Evolutionary conservation across 2,329 filamentous ascomycete genomes (phyloP).

Genomic region (Ophiosphaerella korrae): DNA sequence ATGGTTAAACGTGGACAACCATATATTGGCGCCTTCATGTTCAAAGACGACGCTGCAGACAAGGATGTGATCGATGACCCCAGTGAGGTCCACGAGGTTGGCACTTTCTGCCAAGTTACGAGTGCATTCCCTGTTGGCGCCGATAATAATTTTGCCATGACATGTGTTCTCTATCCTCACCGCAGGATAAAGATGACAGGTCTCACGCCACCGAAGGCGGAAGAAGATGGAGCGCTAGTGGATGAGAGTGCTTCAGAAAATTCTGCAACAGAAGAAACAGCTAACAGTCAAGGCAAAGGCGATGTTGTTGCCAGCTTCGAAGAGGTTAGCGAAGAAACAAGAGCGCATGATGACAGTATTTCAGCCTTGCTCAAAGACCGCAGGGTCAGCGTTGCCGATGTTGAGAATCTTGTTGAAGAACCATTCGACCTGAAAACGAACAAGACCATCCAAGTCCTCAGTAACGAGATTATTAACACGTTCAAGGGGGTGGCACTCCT

Average conservation of each 20-base stretch:
- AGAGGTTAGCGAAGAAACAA: constrained; percentile 70
- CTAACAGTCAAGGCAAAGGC: constrained; percentile 60
- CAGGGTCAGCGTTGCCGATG: constrained; percentile 90
- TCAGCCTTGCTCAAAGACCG: constrained; percentile 91
- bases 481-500: constrained; percentile 96
- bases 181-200: constrained; percentile 89
- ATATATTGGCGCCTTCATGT: constrained; percentile 94
- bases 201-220: constrained; percentile 69
- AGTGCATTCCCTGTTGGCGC: constrained; percentile 85
- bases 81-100: constrained; percentile 92
- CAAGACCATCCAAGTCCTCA: constrained; percentile 85
- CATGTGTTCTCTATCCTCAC: constrained; percentile 94
- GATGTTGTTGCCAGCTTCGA: constrained; percentile 98
- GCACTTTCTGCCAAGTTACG: constrained; percentile 97
- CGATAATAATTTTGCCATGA: constrained; percentile 82
- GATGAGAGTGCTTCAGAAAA: constrained; percentile 50
- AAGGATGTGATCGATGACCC: constrained; percentile 89
- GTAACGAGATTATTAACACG: constrained; percentile 97
- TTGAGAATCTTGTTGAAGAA: constrained; percentile 89
- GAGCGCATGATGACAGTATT: constrained; percentile 69
- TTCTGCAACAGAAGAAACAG: constrained; percentile 57
- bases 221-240: constrained; percentile 38
- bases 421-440: constrained; percentile 90
- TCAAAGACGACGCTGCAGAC: constrained; percentile 94
- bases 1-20: constrained; percentile 97